Percentiles rank a stretch among this genome's conserved stretches.
Evolutionary conservation across 345 rosid species (phyloP).

Genomic region (Jatropha curcas): DNA sequence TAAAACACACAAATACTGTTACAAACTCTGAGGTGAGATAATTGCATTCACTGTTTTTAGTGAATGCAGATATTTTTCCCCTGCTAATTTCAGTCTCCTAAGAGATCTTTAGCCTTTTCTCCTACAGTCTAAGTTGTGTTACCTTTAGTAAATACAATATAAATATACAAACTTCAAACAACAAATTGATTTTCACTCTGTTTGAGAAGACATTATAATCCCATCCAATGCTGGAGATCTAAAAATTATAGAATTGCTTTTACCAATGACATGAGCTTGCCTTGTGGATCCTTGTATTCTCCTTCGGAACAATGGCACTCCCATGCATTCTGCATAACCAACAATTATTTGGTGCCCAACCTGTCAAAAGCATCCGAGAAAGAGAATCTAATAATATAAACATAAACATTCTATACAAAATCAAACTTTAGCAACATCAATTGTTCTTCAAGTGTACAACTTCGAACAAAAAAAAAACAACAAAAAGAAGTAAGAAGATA

Average conservation of each 20-base stretch:
- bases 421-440: background rate
- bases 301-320: conserved; percentile 78
- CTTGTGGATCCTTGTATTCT: conserved; percentile 79
- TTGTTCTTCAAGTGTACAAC: background rate
- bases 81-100: background rate
- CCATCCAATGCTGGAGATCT: background rate
- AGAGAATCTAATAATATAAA: background rate
- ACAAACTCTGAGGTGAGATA: background rate
- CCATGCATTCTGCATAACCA: conserved; percentile 87
- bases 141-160: background rate
- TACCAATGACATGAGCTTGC: conserved; percentile 45
- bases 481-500: background rate
- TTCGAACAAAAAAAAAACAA: background rate
- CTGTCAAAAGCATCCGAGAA: conserved; percentile 31
- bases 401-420: background rate
- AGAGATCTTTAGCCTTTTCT: background rate
- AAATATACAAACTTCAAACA: background rate
- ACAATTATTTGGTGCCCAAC: conserved; percentile 94
- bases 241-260: conserved; percentile 19
- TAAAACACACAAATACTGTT: conserved; percentile 12
- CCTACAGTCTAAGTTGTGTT: background rate
- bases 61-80: background rate
- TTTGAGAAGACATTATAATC: background rate
- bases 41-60: background rate
- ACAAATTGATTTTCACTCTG: background rate